Evolutionary conservation across 2,329 filamentous ascomycete genomes (phyloP), one percentile per base, ranked within the genome.

Genomic region (Aspergillus chevalieri): DNA sequence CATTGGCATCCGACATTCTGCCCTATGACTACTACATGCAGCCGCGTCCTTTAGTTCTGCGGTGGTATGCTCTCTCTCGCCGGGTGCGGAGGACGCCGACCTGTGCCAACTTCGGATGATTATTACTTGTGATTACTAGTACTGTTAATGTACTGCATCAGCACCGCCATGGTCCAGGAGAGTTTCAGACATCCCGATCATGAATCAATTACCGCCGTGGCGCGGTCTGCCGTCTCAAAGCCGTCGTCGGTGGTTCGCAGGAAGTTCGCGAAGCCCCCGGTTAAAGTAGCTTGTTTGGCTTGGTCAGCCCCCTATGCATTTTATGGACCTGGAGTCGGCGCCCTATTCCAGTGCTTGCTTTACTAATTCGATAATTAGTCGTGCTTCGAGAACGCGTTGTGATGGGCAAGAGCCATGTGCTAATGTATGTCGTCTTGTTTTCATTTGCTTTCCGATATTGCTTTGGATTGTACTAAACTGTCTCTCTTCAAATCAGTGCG

Each of bases 261-360:
- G 64, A 73, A 72, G 59, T 73, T 73, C 52, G 66, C 68, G 45
- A 72, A 72, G 63, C 70, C 70, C 19, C 70, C 70, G 38, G 70
- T 73, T 30, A 73, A 73, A 57, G 68, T 73, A 59, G 70, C 70
- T 41, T 73, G 70, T 63, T 57, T 73, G 49, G 59, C 70, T 47
- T 73, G 70, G 70, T 73, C 61, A 62, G 67, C 56, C 47, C 34
- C 43, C 38, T 21, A 33, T 30, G 44, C 44, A 14, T 34, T 34
- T 44, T 21, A 24, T 5, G 19, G 39, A 3, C 39, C 12, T 42
- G 15, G 17, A 39, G n/a, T 8, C 36, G n/a, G 36, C n/a, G 45
- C 42, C 22, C 19, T 24, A 26, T 46, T 33, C n/a, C 43, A 30
- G 41, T 47, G 8, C n/a, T 38, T 19, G 10, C 39, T 17, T 36